Conservation (phyloP, 129 eudicot genomes). For the Flaveria robusta region DNA sequence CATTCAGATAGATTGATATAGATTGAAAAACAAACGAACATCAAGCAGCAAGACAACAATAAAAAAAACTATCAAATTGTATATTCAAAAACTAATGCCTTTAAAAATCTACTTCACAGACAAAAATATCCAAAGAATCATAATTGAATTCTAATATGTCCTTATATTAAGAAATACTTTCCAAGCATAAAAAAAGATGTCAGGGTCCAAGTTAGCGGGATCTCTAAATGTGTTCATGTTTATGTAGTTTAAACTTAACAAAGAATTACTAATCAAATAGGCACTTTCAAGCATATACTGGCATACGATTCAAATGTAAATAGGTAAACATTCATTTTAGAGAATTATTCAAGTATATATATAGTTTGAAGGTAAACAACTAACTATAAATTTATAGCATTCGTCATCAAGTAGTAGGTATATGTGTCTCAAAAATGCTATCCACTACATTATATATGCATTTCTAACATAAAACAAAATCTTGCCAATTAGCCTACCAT, state of each 20-base stretch:
- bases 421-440: background rate
- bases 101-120: conserved; percentile 8
- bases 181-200: background rate
- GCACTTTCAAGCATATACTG: background rate
- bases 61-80: background rate
- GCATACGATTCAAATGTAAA: background rate
- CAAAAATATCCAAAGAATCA: background rate
- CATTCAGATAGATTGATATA: background rate
- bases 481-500: background rate
- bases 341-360: background rate
- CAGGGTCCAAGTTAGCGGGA: conserved; percentile 3
- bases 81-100: background rate
- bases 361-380: background rate
- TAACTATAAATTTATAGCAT: background rate
- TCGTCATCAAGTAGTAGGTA: background rate
- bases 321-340: background rate
- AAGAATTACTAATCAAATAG: background rate
- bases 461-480: conserved; percentile 5
- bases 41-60: background rate
- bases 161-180: background rate
- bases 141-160: background rate
- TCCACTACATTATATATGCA: background rate
- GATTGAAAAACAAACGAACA: background rate
- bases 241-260: background rate
- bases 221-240: background rate